phyloP scores from a whole-genome alignment of 169 alveolate species.

The Eimeria mitis region DNA sequence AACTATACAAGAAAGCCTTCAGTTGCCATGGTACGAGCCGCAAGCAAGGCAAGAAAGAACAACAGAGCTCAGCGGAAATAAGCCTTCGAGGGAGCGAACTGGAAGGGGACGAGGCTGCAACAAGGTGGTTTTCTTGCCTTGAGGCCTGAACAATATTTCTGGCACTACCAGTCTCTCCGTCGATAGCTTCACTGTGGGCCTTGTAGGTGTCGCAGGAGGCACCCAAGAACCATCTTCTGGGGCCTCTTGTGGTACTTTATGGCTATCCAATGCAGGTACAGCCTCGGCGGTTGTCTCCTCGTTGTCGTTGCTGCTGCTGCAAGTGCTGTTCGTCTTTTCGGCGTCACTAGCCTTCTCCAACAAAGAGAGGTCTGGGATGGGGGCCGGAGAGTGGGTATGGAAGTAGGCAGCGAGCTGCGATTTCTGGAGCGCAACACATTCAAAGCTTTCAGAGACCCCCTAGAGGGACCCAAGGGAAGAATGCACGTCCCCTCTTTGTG shows the following conservation, averaged over 20 bases:
- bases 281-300: constrained; percentile 67
- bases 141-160: constrained; percentile 87
- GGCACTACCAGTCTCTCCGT: constrained; percentile 87
- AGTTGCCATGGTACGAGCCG: background rate
- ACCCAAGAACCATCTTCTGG: constrained; percentile 31
- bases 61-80: background rate
- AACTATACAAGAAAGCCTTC: background rate
- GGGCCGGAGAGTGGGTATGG: constrained; percentile 65
- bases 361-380: constrained; percentile 48
- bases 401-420: constrained; percentile 45
- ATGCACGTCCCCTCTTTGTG: background rate
- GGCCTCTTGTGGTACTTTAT: constrained; percentile 32
- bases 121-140: constrained; percentile 54
- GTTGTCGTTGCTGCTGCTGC: constrained; percentile 57
- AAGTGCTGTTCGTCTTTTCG: constrained; percentile 62
- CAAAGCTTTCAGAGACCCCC: background rate
- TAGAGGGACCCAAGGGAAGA: background rate
- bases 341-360: constrained; percentile 2
- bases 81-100: background rate
- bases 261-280: constrained; percentile 52
- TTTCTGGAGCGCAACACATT: constrained; percentile 1
- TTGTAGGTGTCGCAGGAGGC: constrained; percentile 42
- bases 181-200: constrained; percentile 83
- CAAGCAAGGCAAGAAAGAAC: background rate
- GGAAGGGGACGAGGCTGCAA: background rate